Evolutionary conservation across 768 basidiomycete species (phyloP).

Genomic region (Lentinula sp.): DNA sequence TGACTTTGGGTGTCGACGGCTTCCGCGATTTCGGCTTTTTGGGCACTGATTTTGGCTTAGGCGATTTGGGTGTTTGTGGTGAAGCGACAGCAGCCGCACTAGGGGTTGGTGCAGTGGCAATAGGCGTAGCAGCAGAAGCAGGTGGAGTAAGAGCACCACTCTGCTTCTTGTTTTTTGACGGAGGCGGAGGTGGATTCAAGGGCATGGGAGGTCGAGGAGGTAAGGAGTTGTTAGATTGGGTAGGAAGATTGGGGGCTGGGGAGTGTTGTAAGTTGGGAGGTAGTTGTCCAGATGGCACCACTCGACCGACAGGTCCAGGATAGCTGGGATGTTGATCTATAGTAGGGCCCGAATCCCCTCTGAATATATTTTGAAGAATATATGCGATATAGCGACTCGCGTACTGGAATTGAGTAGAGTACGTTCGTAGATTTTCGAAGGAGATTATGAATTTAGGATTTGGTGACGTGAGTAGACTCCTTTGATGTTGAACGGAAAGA

Average conservation of each 20-base stretch:
- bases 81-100: constrained; percentile 47
- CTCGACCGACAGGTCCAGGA: background rate
- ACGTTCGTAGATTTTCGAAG: constrained; percentile 33
- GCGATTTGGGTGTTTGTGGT: constrained; percentile 65
- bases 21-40: constrained; percentile 40
- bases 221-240: background rate
- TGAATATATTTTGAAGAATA: constrained; percentile 5
- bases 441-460: constrained; percentile 36
- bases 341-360: constrained; percentile 4
- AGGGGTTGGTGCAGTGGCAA: constrained; percentile 45
- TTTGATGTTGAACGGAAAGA: constrained; percentile 28
- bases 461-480: constrained; percentile 26
- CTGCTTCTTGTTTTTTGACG: constrained; percentile 11
- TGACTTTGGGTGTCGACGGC: constrained; percentile 16
- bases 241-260: constrained; percentile 14
- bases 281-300: background rate
- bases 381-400: constrained; percentile 6
- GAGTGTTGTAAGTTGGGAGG: background rate
- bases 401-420: constrained; percentile 36
- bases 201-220: background rate
- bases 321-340: background rate
- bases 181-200: constrained; percentile 15
- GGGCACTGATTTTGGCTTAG: constrained; percentile 46
- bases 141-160: constrained; percentile 15
- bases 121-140: constrained; percentile 35